Conservation (phyloP, 1,139 yeast species). For the Ogataea hybrid region DNA sequence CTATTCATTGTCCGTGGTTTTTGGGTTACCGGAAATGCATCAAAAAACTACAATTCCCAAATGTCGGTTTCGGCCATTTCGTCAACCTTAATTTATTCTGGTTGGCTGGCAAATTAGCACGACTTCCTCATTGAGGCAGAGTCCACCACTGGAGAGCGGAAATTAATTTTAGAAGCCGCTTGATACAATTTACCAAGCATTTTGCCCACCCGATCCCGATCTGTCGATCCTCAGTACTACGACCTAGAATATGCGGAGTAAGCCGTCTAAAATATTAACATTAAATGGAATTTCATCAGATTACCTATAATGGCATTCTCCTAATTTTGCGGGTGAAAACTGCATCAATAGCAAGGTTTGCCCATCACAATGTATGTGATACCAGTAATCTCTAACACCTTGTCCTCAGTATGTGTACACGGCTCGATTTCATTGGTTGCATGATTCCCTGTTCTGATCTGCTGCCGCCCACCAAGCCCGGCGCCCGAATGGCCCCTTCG, state of each 20-base stretch:
- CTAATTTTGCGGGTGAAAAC: slow-evolving; percentile 8
- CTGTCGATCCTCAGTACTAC: not conserved
- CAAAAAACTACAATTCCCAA: not conserved
- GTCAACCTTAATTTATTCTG: not conserved
- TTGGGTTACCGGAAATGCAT: slow-evolving; percentile 5
- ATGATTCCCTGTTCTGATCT: too few relatives aligned
- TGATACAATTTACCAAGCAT: not conserved
- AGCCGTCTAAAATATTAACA: not conserved
- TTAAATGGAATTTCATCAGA: not conserved
- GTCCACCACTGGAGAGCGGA: slow-evolving; percentile 1
- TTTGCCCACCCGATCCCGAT: not conserved
- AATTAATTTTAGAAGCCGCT: slow-evolving; percentile 1
- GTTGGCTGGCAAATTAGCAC: not conserved
- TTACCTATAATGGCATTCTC: slow-evolving; percentile 10
- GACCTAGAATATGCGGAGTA: slow-evolving; percentile 2
- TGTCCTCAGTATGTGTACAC: too few relatives aligned
- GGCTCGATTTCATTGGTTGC: too few relatives aligned
- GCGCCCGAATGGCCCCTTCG: too few relatives aligned
- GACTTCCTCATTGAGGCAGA: slow-evolving; percentile 6
- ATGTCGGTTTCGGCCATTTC: not conserved
- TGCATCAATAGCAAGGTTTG: slow-evolving; percentile 1
- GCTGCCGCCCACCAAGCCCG: too few relatives aligned
- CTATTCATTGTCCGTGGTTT: not conserved
- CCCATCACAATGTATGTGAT: too few relatives aligned
- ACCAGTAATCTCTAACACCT: too few relatives aligned